Base-by-base conservation (phyloP, 805 yeast genomes). In the Saturnispora diversa region DNA sequence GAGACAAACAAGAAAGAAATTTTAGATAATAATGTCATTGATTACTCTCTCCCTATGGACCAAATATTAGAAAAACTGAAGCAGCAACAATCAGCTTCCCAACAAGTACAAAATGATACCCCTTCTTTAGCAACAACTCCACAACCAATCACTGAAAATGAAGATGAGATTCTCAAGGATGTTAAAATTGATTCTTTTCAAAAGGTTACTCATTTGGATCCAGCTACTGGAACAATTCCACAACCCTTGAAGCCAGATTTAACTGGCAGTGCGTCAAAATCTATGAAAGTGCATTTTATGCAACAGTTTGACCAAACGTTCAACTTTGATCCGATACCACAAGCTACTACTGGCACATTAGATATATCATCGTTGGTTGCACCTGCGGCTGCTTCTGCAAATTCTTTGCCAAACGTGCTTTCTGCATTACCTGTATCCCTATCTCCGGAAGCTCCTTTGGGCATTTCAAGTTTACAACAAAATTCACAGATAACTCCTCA, bases 31-130 rank as follows among this genome's bases (percentile, higher is more conserved):
- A 29, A 39, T 21, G 37, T 57, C 21, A 49, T 81, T 21, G 90
- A 83, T 53, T 63, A 72, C 39, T 69, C 82, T 2, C 60, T 83
- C 16, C 88, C 92, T 6, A 84, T 84, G 94, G 84, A 80, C 51
- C 85, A 83, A 54, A 57, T 84, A 22, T 51, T 84, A 32, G 63
- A 64, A 40, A 68, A 66, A 40, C 57, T 77, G 49, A 63, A 65
- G 13, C 50, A 58, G 21, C 40, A 39, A 7, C 23, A 37, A 20
- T 16, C 44, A 24, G n/a, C 35, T 17, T 2, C 36, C 20, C 20
- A 34, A 31, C 25, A 40, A 16, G 7, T n/a, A 7, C 9, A 22
- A 8, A n/a, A 24, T 25, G 32, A 26, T 31, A 34, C 33, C 22
- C 30, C 51, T 44, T 13, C 59, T 57, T 32, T 59, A 15, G 5